A percentile compares a stretch with the other conserved stretches of the same genome.
Evolutionary conservation across 2,329 filamentous ascomycete species (phyloP).

Genomic region (Epichloe aotearoae): DNA sequence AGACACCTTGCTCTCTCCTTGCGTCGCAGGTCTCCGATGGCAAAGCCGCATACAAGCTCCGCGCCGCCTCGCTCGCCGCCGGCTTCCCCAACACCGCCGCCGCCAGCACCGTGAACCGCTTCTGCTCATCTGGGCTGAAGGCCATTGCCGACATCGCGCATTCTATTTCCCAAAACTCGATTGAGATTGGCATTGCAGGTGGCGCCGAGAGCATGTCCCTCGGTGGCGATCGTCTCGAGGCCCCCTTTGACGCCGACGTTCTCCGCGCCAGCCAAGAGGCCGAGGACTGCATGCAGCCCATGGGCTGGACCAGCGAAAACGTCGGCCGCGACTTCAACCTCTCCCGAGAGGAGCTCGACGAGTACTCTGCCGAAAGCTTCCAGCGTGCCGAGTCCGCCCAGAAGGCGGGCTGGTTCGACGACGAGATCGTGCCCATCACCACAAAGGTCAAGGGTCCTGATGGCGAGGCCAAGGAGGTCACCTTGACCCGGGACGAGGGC

Average conservation of each 20-base stretch:
- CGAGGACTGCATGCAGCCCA: constrained; percentile 78
- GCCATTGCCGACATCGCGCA: constrained; percentile 91
- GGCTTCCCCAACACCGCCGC: constrained; percentile 85
- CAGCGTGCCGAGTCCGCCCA: constrained; percentile 78
- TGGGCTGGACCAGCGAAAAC: constrained; percentile 98
- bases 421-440: constrained; percentile 84
- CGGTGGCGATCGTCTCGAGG: constrained; percentile 54
- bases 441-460: constrained; percentile 75
- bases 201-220: constrained; percentile 82
- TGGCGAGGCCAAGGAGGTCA: constrained; percentile 65
- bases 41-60: constrained; percentile 82
- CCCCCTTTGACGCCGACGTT: constrained; percentile 68
- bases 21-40: constrained; percentile 56
- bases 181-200: constrained; percentile 76
- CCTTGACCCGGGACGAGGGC: constrained; percentile 76
- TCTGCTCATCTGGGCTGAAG: constrained; percentile 95
- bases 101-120: constrained; percentile 77
- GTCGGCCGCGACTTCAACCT: constrained; percentile 85
- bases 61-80: constrained; percentile 76
- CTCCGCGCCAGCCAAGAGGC: constrained; percentile 60
- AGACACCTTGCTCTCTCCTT: neutral
- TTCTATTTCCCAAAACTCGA: constrained; percentile 65
- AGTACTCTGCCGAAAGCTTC: constrained; percentile 78
- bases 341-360: constrained; percentile 66
- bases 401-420: constrained; percentile 80